Evolutionary conservation across 495 filamentous ascomycete species (phyloP), one percentile per base, ranked within the genome.

Genomic region (Hypoxylon subgilvum): DNA sequence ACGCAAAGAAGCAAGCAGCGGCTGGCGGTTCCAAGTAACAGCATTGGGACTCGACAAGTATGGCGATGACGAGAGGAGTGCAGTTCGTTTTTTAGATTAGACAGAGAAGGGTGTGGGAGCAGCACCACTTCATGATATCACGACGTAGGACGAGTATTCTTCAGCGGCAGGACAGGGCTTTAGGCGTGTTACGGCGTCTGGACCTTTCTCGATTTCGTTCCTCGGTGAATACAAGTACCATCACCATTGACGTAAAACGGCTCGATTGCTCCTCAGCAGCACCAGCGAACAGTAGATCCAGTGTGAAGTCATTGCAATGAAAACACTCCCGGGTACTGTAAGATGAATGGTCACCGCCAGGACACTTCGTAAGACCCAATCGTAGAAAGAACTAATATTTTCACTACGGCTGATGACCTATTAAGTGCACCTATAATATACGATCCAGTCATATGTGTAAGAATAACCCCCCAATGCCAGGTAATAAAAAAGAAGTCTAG

Each of bases 371-470:
- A 13, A 22, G 6, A n/a, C 16, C 9, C 22, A 7, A 41, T 52
- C 40, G 8, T 23, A 52, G 17, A 47, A 41, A 49, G 14, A 64
- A 56, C 53, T 58, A 61, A 61, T 63, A 61, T 55, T 57, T 64
- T 53, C n/a, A 66, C 61, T 71, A 67, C 67, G 65, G 69, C 57
- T 53, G 63, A 69, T 57, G 59, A 64, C 65, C 58, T 72, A 77
- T 77, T 75, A 76, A 71, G 63, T 65, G 63, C 66, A 68, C 69
- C 61, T 70, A 76, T 62, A 70, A 68, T 73, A 78, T 82, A 78
- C 79, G 76, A 80, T 65, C 79, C 77, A 80, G 79, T 79, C 77
- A 82, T 82, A 79, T 79, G 53, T 54, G 60, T 32, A 59, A 61
- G 56, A 57, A 52, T 65, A 52, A 52, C 17, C 57, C 52, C 40